Conservation (phyloP, 2,329 filamentous ascomycete genomes). For the Alternaria infectoria region DNA sequence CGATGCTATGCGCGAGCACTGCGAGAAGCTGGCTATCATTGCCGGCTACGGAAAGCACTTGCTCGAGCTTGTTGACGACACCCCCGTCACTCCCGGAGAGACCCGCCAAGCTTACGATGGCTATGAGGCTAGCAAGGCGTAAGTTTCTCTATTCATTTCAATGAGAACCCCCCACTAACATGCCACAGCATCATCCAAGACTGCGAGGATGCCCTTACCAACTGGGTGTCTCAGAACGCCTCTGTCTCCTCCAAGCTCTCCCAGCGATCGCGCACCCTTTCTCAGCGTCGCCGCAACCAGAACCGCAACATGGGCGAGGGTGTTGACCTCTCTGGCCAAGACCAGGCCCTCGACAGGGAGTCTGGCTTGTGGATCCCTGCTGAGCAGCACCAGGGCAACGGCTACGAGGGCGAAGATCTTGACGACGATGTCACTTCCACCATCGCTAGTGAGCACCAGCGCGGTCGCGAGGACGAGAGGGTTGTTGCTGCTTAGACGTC, state of each 20-base stretch:
- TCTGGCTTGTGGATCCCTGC: conserved; percentile 82
- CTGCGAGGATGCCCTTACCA: conserved; percentile 95
- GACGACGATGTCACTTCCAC: conserved; percentile 61
- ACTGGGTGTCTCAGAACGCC: conserved; percentile 93
- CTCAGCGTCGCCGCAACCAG: conserved; percentile 74
- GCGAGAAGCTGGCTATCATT: conserved; percentile 97
- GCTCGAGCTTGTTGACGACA: conserved; percentile 95
- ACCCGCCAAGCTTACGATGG: conserved; percentile 95
- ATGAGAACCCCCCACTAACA: conserved; percentile 21
- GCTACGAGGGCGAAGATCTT: conserved; percentile 67
- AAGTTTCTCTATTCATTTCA: conserved; percentile 28
- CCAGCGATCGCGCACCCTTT: conserved; percentile 83
- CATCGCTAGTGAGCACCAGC: conserved; percentile 47
- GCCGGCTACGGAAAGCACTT: conserved; percentile 97
- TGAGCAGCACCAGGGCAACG: conserved; percentile 67
- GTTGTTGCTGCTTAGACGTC: conserved; percentile 37
- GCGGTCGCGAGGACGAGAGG: conserved; percentile 58
- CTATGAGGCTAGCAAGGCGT: conserved; percentile 94
- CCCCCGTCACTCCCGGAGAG: conserved; percentile 95
- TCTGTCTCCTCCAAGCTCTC: conserved; percentile 87
- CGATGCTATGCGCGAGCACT: conserved; percentile 94
- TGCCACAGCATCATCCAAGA: conserved; percentile 85
- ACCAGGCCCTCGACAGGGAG: conserved; percentile 78
- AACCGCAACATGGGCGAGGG: conserved; percentile 71
- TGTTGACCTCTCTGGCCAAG: conserved; percentile 82